Base-by-base conservation (phyloP, 2,329 filamentous ascomycete genomes). In the Zymoseptoria crescenta region DNA sequence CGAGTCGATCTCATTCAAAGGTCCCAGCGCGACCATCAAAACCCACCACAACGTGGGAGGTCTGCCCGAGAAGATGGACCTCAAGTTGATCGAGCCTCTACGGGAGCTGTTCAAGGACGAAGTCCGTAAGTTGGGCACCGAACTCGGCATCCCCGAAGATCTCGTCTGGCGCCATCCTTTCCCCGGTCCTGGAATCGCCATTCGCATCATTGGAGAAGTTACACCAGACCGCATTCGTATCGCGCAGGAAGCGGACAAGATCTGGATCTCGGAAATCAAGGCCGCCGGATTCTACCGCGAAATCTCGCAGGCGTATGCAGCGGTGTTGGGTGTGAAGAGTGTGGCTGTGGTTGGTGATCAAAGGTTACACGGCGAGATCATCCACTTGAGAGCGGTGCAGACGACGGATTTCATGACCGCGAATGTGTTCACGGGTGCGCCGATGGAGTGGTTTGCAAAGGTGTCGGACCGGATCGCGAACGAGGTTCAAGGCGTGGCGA, bases 21-120 rank as follows among this genome's bases (percentile, higher is more conserved):
- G 87, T 0, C 86, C 87, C 13, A 84, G 80, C 45, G 81, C 81
- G 27, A 89, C 87, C 10, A 89, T 89, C 75, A 89, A 89, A 73
- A 89, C 86, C 10, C 86, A 88, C 74, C 85, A 87, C 78, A 85
- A 89, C 67, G 87, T 89, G 30, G 87, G 87, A 54, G 87, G 87
- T 62, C 79, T 90, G 1, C 83, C 85, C 16, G 77, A 80, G 65
- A 77, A 78, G 65, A 83, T 84, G 80, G 76, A 80, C 62, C 77
- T 89, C 52, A 86, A 88, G 74, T 79, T 90, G 41, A 88, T 94
- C 62, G 89, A 95, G 76, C 89, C 89, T 1, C 82, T 94, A 0
- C 80, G 88, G 50, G 85, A 89, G 70, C 79, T 94, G 29, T 93
- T 92, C 82, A 94, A 94, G 73, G 88, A 94, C 67, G 89, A 94